Base-by-base conservation (phyloP, 2,329 filamentous ascomycete species). In the Phaeoacremonium minimum region DNA sequence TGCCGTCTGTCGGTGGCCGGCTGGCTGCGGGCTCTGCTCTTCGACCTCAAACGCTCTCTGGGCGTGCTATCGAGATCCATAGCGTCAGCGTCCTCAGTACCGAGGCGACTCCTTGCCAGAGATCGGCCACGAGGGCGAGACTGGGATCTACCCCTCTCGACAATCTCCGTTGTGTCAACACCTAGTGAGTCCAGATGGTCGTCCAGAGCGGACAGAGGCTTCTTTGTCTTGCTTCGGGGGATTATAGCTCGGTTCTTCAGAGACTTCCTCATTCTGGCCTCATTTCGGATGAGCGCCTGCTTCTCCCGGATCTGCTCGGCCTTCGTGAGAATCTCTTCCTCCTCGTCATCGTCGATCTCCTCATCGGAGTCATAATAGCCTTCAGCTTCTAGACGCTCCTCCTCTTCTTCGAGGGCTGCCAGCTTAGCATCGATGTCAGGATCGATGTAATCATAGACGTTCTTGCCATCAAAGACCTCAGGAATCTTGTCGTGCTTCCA, bases 401-500 rank as follows among this genome's bases (percentile, higher is more conserved):
- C 93, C 58, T 98, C 94, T 45, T 90, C 90, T 63, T 98, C 93
- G 20, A 98, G 75, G 38, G 88, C 88, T 35, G 84, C 83, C 33
- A 98, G 77, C 71, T 95, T 97, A 48, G 81, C 77, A 55, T 95
- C 93, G 57, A 98, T 98, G 38, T 98, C 94, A 2, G 91, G 90
- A 55, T 97, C 93, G 55, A 98, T 81, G 62, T 87, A 98, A 64
- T 98, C 93, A 67, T 91, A 93, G 40, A 98, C 87, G 61, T 98
- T 98, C 75, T 91, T 90, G 63, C 93, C 93, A 56, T 97, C 83
- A 62, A 90, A 85, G 33, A 96, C 75, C 64, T 98, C 93, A 19
- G 93, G 93, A 37, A 97, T 86, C 66, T 86, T 88, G 69, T 98
- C 94, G 59, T 95, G 79, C 63, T 95, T 95, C 93, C 93, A 97